A percentile compares a stretch with the other conserved stretches of the same genome.
Conservation (phyloP, 345 rosid genomes). For the Brassica rapa region DNA sequence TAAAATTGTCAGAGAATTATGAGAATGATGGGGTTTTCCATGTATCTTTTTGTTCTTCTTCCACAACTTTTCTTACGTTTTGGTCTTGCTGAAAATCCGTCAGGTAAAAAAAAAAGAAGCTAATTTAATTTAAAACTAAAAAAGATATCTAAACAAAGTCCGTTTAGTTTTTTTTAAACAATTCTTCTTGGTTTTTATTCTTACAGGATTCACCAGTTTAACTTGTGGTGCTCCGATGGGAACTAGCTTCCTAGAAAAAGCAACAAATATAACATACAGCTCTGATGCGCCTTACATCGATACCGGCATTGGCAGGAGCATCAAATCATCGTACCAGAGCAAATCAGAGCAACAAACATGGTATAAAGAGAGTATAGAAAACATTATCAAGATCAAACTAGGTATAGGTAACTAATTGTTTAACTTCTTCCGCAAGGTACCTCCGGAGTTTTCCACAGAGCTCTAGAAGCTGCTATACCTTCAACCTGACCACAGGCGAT, state of each 20-base stretch:
- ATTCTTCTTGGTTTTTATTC: background rate
- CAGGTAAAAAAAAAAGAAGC: background rate
- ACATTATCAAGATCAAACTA: background rate
- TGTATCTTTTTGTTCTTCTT: background rate
- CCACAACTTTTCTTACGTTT: background rate
- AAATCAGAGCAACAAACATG: background rate
- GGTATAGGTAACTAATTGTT: background rate
- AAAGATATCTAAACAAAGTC: background rate
- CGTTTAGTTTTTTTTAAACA: background rate
- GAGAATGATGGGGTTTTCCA: background rate
- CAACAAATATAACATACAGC: background rate
- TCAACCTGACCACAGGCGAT: conserved; percentile 24
- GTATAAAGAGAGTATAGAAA: background rate
- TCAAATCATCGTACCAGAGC: background rate
- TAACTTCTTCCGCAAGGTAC: conserved; percentile 12
- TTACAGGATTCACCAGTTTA: background rate
- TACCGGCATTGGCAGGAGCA: background rate
- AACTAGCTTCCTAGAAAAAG: background rate
- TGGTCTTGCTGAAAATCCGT: background rate
- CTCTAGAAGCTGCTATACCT: conserved; percentile 36
- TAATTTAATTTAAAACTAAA: background rate
- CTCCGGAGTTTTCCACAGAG: conserved; percentile 43
- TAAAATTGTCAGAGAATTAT: background rate
- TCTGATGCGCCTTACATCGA: background rate
- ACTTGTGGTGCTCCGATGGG: background rate